Base-by-base conservation (phyloP, 345 rosid genomes). In the Euphorbia pulcherrima region DNA sequence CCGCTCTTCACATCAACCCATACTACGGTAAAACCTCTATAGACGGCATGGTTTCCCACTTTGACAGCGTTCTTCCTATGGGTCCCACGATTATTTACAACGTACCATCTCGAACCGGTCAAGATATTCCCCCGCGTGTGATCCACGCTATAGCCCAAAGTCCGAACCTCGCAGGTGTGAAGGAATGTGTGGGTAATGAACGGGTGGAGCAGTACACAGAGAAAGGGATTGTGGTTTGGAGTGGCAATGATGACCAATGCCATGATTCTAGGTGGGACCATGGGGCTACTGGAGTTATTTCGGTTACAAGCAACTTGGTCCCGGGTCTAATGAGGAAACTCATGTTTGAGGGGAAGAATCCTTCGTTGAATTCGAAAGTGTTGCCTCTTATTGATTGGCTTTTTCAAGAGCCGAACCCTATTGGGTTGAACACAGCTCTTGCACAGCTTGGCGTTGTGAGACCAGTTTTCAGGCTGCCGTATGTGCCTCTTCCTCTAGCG, bases 1-100 rank as follows among this genome's bases (percentile, higher is more conserved):
- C 87, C 18, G 94, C 96, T n/a, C 89, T 88, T 68, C 96, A 93
- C 75, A 90, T 93, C 62, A 93, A 93, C 73, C 97, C 97, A 51
- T 90, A 87, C 81, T 87, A 93, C 26, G 96, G 97, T 2, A 93
- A 89, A 80, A 93, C 98, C n/a, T 93, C 94, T 6, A 23, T 74
- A 21, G 90, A 83, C 59, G 97, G 98, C 57, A 60, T 89, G 80
- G 75, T 84, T 18, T 75, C 85, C 17, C 97, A 89, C 74, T 90
- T 93, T 58, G 80, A 82, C 26, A 74, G 87, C 10, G 90, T 93
- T 66, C 85, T 90, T 26, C 88, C 89, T 6, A 85, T 90, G 86
- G 97, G 97, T 21, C 97, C 97, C 0, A 83, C 90, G 18, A 86
- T 93, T 56, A 78, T 90, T 50, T 90, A 91, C 86, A 94, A 89